Conservation (phyloP, 1,284 basidiomycete species). For the Fomitiporia mediterranea region DNA sequence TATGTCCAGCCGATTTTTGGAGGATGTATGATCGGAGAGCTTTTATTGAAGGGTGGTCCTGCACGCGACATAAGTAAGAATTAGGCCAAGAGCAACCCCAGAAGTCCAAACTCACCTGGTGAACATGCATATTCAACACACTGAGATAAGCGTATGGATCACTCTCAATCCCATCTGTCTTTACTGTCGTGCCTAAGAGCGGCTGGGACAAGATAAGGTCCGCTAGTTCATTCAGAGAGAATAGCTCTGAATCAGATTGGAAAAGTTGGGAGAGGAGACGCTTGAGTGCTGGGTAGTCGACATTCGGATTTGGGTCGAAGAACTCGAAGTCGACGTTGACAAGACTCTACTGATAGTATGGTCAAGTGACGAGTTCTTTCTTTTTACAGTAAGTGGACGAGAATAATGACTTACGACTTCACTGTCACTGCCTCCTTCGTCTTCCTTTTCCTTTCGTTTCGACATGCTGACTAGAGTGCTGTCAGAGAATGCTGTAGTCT, state of each 20-base stretch:
- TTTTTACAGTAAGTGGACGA: neutral
- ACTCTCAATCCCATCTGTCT: slow-evolving; percentile 84
- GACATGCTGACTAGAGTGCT: slow-evolving; percentile 12
- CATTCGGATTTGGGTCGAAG: slow-evolving; percentile 75
- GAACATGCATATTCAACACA: slow-evolving; percentile 74
- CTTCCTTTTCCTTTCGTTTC: slow-evolving; percentile 20
- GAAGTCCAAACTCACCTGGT: slow-evolving; percentile 48
- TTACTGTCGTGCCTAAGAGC: slow-evolving; percentile 83
- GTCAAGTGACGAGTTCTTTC: neutral
- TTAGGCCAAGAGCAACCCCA: neutral
- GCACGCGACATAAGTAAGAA: slow-evolving; percentile 2
- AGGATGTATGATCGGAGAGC: slow-evolving; percentile 69
- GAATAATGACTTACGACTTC: slow-evolving; percentile 17
- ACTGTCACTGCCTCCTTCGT: slow-evolving; percentile 17
- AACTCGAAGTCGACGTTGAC: slow-evolving; percentile 91
- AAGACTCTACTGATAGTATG: slow-evolving; percentile 43
- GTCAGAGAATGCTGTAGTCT: neutral
- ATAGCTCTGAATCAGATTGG: slow-evolving; percentile 69
- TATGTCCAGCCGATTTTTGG: slow-evolving; percentile 43
- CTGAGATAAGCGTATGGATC: slow-evolving; percentile 86
- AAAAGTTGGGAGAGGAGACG: slow-evolving; percentile 78
- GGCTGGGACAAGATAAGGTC: slow-evolving; percentile 74
- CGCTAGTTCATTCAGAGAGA: slow-evolving; percentile 69
- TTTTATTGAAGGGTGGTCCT: slow-evolving; percentile 70
- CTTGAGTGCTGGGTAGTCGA: slow-evolving; percentile 86